Percentiles rank a stretch among this genome's conserved stretches.
Evolutionary conservation across 1,139 yeast genomes (phyloP).

Genomic region (Pichia sp.): DNA sequence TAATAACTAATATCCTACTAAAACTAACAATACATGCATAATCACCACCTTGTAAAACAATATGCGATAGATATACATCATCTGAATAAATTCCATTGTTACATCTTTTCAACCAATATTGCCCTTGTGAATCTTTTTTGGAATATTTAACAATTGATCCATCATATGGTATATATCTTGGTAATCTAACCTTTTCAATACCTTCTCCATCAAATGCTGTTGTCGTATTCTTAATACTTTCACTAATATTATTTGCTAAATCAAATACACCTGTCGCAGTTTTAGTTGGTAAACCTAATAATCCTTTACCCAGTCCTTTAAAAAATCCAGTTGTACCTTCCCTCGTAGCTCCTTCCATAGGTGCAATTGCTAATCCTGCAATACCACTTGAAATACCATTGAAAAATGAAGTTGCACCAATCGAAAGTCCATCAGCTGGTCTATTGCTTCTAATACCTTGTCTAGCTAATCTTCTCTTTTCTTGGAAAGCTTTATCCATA

Average conservation of each 20-base stretch:
- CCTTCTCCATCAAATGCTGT: conserved; percentile 82
- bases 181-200: conserved; percentile 73
- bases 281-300: conserved; percentile 91
- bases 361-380: conserved; percentile 84
- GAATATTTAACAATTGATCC: conserved; percentile 68
- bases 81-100: conserved; percentile 71
- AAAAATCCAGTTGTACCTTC: conserved; percentile 91
- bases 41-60: conserved; percentile 74
- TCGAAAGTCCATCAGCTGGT: conserved; percentile 79
- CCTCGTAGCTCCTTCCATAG: conserved; percentile 76
- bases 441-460: conserved; percentile 76
- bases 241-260: conserved; percentile 86
- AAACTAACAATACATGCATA: conserved; percentile 72
- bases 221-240: conserved; percentile 89
- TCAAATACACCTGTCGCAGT: conserved; percentile 95
- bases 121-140: conserved; percentile 89
- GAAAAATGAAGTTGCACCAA: conserved; percentile 84
- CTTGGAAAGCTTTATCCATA: conserved; percentile 80
- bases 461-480: conserved; percentile 60
- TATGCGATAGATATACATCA: conserved; percentile 81
- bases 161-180: conserved; percentile 67
- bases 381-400: conserved; percentile 86
- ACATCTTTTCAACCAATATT: conserved; percentile 78
- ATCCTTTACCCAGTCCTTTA: conserved; percentile 90
- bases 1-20: conserved; percentile 61